Percentiles rank a stretch among this genome's conserved stretches.
Conservation (phyloP, 1,284 basidiomycete species). For the Microstroma glucosiphilum region DNA sequence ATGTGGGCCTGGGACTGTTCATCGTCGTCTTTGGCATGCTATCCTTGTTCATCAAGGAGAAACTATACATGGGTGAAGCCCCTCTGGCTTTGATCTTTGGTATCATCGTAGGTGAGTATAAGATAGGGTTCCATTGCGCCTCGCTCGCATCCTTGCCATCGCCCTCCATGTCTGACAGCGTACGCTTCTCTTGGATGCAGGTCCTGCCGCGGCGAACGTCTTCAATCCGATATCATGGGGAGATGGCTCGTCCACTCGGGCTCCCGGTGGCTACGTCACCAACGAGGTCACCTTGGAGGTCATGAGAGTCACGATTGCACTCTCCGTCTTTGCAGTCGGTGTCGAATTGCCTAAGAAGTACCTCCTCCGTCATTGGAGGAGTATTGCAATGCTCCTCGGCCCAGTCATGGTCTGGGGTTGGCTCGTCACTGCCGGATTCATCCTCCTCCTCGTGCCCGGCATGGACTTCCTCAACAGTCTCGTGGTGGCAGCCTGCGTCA, state of each 20-base stretch:
- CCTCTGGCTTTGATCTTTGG: conserved; percentile 91
- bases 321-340: conserved; percentile 95
- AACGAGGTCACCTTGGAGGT: conserved; percentile 64
- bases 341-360: conserved; percentile 62
- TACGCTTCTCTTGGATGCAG: not conserved
- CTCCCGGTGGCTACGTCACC: conserved; percentile 62
- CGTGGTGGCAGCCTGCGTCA: conserved; percentile 85
- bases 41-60: conserved; percentile 84
- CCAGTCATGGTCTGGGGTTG: conserved; percentile 82
- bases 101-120: conserved; percentile 63
- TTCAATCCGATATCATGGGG: conserved; percentile 84
- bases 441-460: conserved; percentile 38
- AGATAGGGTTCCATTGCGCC: not conserved
- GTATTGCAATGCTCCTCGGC: conserved; percentile 74
- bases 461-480: conserved; percentile 53
- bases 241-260: conserved; percentile 52
- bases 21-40: conserved; percentile 73
- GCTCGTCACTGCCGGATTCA: conserved; percentile 67
- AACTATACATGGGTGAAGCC: conserved; percentile 91
- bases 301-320: conserved; percentile 89
- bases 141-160: not conserved
- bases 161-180: not conserved
- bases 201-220: conserved; percentile 72
- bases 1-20: conserved; percentile 45
- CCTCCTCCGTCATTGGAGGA: conserved; percentile 82